phyloP scores from a whole-genome alignment of 768 basidiomycete genomes.

The Exidia glandulosa region DNA sequence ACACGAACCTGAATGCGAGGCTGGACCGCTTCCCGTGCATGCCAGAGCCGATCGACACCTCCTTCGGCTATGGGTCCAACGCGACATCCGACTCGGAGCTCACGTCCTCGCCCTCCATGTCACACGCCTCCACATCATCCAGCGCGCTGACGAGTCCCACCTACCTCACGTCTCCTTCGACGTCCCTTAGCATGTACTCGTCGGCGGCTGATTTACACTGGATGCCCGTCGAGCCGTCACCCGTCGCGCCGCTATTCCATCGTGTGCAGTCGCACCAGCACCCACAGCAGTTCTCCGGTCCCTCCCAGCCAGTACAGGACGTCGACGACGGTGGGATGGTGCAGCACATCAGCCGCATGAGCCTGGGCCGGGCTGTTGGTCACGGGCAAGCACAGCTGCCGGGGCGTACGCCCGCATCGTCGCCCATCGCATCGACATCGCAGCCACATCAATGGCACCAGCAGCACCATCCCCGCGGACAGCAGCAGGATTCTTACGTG shows the following conservation, averaged over 20 bases:
- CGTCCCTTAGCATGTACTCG: background rate
- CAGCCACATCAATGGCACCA: background rate
- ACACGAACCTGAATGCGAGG: background rate
- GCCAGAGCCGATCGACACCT: background rate
- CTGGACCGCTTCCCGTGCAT: background rate
- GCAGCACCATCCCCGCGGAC: background rate
- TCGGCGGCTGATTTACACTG: background rate
- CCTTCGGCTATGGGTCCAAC: background rate
- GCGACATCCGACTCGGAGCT: background rate
- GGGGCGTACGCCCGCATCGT: background rate
- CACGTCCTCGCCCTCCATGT: background rate
- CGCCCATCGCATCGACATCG: background rate
- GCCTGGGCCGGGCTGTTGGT: background rate
- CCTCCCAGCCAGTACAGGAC: background rate
- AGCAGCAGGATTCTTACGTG: background rate
- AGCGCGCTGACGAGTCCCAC: background rate
- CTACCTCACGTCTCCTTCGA: background rate
- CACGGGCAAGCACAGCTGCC: no score
- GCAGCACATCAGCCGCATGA: background rate
- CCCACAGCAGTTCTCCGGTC: background rate
- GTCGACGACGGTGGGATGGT: background rate
- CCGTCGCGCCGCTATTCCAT: no score
- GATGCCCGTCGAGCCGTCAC: background rate
- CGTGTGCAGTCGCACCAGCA: background rate
- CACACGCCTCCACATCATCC: background rate